Base-by-base conservation (phyloP, 352 stramenopile genomes). In the Blastocystis sp. region DNA sequence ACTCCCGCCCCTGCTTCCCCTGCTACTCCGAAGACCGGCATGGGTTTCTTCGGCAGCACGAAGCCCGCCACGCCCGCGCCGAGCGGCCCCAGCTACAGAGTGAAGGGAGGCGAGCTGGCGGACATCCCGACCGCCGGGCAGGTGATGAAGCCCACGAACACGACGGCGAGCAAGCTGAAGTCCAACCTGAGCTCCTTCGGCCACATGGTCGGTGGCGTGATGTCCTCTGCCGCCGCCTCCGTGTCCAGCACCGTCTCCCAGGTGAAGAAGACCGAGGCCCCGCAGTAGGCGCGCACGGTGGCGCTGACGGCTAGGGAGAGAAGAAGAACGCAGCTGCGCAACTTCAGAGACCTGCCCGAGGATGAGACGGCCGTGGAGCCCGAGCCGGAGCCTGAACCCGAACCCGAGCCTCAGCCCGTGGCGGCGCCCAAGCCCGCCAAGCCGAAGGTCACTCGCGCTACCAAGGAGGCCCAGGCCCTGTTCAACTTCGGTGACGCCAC, bases 401-500 rank as follows among this genome's bases (percentile, higher is more conserved):
- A 88, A 52, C 78, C 78, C 19, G 78, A 63, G n/a, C 60, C 78
- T 42, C 43, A 54, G 28, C 78, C 61, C 19, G n/a, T 38, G 10
- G 43, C 78, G 21, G 78, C 48, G 14, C 48, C 78, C 9, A 24
- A 66, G 60, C 64, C 68, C 60, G 64, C 78, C 7, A 88, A 88
- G 61, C 64, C 64, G 6, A 76, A 76, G 64, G 61, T 71, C 7
- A 88, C 64, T 19, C 42, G 68, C 42, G 64, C 48, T 3, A 77
- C 42, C 17, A 88, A 76, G 64, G 78, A 88, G 60, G 78, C 78
- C 21, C 28, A 88, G 21, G 78, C 68, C 19, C 78, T 88, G 34
- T 88, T 88, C 48, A 88, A 88, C 78, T 88, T 88, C 28, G 68
- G 78, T 38, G 68, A 70, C 19, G 68, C 63, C 38, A 80, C 60